Conservation (phyloP, 768 basidiomycete species). For the Collybiopsis luxurians region DNA sequence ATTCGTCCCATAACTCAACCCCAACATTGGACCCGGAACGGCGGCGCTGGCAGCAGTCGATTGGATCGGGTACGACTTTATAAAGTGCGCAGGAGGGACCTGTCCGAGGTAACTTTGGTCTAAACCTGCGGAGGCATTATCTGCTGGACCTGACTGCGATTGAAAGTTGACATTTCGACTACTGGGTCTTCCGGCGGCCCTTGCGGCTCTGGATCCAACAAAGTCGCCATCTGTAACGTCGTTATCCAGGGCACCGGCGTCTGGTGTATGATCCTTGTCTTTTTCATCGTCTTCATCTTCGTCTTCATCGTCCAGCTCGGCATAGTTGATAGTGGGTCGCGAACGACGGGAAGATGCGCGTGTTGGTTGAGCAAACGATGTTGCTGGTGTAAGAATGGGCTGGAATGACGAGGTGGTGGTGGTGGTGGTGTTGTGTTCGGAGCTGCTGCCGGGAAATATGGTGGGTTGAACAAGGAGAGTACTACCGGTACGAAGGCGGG, state of each 20-base stretch:
- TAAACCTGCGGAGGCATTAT: slow-evolving; percentile 61
- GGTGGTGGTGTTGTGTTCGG: slow-evolving; percentile 22
- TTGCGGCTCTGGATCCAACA: slow-evolving; percentile 34
- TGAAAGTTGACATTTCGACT: slow-evolving; percentile 34
- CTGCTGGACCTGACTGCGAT: slow-evolving; percentile 32
- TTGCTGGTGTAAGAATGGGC: slow-evolving; percentile 34
- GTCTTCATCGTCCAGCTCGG: slow-evolving; percentile 67
- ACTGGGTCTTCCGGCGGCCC: slow-evolving; percentile 44
- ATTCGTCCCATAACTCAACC: slow-evolving; percentile 14
- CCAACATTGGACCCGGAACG: not conserved
- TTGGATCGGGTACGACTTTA: slow-evolving; percentile 56
- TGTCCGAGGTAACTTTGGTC: slow-evolving; percentile 91
- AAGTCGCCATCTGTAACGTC: not conserved
- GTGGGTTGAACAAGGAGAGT: slow-evolving; percentile 92
- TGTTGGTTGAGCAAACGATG: slow-evolving; percentile 14
- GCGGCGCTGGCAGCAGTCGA: slow-evolving; percentile 32
- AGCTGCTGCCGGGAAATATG: slow-evolving; percentile 18
- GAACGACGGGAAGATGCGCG: slow-evolving; percentile 49
- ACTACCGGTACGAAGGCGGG: slow-evolving; percentile 87
- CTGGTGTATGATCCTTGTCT: slow-evolving; percentile 79
- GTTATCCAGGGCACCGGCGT: slow-evolving; percentile 28
- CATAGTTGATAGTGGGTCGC: slow-evolving; percentile 73
- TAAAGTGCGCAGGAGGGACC: slow-evolving; percentile 77
- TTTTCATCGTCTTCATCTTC: slow-evolving; percentile 80
- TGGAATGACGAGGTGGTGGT: slow-evolving; percentile 13